phyloP scores from a whole-genome alignment of 495 filamentous ascomycete genomes.

The Neurospora cerealis region DNA sequence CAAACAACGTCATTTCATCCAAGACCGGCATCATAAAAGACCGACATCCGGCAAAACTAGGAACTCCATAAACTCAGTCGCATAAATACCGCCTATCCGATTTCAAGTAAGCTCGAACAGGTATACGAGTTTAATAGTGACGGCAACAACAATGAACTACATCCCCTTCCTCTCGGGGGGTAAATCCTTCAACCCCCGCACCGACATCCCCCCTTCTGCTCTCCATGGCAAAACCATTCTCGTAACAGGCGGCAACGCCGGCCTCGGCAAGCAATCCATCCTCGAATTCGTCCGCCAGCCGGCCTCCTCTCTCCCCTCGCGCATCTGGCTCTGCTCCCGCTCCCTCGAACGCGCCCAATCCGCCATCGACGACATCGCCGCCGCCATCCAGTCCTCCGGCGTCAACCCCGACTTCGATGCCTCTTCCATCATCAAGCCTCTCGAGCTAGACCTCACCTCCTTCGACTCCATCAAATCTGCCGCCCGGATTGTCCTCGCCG shows the following conservation, averaged over 20 bases:
- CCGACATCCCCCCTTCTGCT: slow-evolving; percentile 39
- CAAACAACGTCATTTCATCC: background rate
- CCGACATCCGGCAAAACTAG: background rate
- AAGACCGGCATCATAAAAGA: background rate
- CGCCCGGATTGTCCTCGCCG: slow-evolving; percentile 12
- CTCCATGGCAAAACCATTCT: slow-evolving; percentile 50
- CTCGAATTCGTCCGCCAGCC: slow-evolving; percentile 49
- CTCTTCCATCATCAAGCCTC: slow-evolving; percentile 11
- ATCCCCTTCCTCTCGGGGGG: slow-evolving; percentile 1
- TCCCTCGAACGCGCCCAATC: slow-evolving; percentile 25
- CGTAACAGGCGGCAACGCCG: slow-evolving; percentile 55
- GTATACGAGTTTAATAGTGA: background rate
- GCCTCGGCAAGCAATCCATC: slow-evolving; percentile 56
- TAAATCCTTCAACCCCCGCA: slow-evolving; percentile 27
- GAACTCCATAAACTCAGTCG: background rate
- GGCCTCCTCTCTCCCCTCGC: slow-evolving; percentile 2
- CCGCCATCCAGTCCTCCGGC: background rate
- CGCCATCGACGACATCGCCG: slow-evolving; percentile 8
- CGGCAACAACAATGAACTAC: background rate
- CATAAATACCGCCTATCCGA: background rate
- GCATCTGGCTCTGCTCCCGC: slow-evolving; percentile 57
- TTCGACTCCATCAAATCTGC: slow-evolving; percentile 19
- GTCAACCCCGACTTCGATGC: slow-evolving; percentile 1
- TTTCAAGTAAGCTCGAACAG: rapidly evolving
- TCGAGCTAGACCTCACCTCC: slow-evolving; percentile 29